Evolutionary conservation across 2,329 filamentous ascomycete genomes (phyloP), one percentile per base, ranked within the genome.

Genomic region (Fusarium multiceps): DNA sequence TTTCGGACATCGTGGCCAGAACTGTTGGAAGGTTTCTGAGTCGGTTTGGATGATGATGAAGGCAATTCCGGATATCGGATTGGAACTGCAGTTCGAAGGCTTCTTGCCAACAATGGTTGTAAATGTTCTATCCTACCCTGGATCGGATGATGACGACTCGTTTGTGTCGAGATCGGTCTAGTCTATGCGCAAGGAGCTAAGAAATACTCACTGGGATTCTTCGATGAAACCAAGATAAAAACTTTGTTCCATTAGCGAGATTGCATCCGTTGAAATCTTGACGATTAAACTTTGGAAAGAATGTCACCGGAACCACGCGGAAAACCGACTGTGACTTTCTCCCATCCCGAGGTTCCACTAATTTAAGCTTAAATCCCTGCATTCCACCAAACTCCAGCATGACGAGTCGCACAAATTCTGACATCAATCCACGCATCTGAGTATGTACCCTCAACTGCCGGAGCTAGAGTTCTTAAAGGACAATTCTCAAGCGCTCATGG

Each of bases 331-430:
- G 14, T 23, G 11, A 48, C n/a, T 16, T 13, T 18, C 7, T 4
- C 12, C 12, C 28, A 14, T 23, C 4, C 11, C 16, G 34, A 7
- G 6, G 7, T n/a, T 6, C 30, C 30, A 23, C 48, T 25, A 50
- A 51, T 41, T 53, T 53, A 53, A 53, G 49, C 23, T 53, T 53
- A 53, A 28, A 16, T 21, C 27, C 12, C 16, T 7, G 25, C 8
- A 50, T 37, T 25, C 7, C 12, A 11, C 11, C 11, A 10, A n/a
- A n/a, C 14, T 8, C 7, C 18, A 13, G 16, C 11, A 3, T 12
- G 9, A 8, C 16, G 1, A n/a, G 10, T 37, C 6, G 10, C 34
- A 37, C 34, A n/a, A n/a, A n/a, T 12, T 12, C 3, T 37, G 18
- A 37, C 34, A 37, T n/a, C 18, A n/a, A 37, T 37, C 4, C 34